phyloP scores from a whole-genome alignment of 306 rosid species.

The Pyrus pyrifolia region DNA sequence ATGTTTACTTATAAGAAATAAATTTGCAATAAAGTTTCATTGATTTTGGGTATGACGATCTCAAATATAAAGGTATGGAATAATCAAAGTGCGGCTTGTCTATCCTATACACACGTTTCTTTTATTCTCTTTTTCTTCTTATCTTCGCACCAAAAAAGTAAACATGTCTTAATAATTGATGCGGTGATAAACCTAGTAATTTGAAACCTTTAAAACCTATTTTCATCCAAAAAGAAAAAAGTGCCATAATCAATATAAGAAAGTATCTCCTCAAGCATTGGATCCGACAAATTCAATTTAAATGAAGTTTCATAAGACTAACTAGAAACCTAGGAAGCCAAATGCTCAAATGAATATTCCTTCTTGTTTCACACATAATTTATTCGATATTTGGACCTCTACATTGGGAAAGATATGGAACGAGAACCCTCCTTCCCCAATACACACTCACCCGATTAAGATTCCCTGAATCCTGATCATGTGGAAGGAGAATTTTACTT shows the following conservation, averaged over 20 bases:
- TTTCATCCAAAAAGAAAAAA: too few species aligned
- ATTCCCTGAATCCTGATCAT: neutral
- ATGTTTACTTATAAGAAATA: too few species aligned
- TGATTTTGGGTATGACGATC: neutral
- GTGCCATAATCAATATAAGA: neutral
- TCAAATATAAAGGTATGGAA: neutral
- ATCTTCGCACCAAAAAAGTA: neutral
- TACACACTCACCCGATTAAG: neutral
- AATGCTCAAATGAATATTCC: neutral
- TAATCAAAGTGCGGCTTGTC: neutral
- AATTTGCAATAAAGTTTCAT: too few species aligned
- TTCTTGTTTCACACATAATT: neutral
- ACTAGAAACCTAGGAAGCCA: neutral
- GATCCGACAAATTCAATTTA: neutral
- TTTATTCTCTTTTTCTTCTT: too few species aligned
- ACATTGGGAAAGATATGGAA: neutral
- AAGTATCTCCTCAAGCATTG: neutral
- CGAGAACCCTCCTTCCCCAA: neutral
- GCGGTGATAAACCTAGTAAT: neutral
- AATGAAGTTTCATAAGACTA: neutral
- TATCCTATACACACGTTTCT: neutral
- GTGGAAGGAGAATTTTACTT: neutral
- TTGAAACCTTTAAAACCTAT: neutral
- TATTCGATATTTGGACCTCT: neutral
- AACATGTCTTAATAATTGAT: neutral